Percentiles rank a stretch among this genome's conserved stretches.
Evolutionary conservation across 2,329 filamentous ascomycete genomes (phyloP).

Genomic region (Chalaropsis ovoidea): DNA sequence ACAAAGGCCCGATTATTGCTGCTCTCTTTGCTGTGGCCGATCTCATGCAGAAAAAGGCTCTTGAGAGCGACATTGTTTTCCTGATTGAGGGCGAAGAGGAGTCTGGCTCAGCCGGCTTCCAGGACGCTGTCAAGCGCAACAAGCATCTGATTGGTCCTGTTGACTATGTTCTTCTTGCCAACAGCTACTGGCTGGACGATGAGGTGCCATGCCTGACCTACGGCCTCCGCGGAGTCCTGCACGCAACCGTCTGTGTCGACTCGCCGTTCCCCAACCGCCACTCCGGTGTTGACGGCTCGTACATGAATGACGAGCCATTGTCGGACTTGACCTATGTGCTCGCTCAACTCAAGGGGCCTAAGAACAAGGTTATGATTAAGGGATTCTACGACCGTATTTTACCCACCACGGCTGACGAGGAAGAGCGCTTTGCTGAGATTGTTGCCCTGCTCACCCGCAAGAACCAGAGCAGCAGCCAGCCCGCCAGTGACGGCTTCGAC

Average conservation of each 20-base stretch:
- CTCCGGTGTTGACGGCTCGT: constrained; percentile 91
- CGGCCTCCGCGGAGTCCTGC: constrained; percentile 82
- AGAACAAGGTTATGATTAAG: constrained; percentile 74
- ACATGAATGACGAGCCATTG: constrained; percentile 78
- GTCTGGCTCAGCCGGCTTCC: constrained; percentile 82
- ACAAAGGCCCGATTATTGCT: constrained; percentile 91
- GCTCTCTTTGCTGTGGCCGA: constrained; percentile 90
- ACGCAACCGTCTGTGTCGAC: constrained; percentile 81
- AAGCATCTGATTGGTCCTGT: constrained; percentile 80
- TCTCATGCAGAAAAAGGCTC: constrained; percentile 67
- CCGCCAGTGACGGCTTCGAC: neutral
- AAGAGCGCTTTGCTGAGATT: constrained; percentile 74
- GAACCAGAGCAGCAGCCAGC: constrained; percentile 3
- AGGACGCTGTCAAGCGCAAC: constrained; percentile 66
- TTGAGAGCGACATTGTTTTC: constrained; percentile 84
- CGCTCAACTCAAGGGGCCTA: constrained; percentile 66
- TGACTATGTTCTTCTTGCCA: constrained; percentile 89
- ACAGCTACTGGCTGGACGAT: constrained; percentile 98
- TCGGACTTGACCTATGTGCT: constrained; percentile 82
- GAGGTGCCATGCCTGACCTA: constrained; percentile 93
- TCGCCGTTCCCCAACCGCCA: constrained; percentile 82
- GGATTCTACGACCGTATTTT: constrained; percentile 81
- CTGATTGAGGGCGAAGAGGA: constrained; percentile 96
- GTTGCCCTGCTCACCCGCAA: constrained; percentile 61
- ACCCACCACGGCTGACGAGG: constrained; percentile 62